A percentile compares a stretch with the other conserved stretches of the same genome.
Conservation (phyloP, 805 yeast genomes). For the Monosporozyma yasuniensis region DNA sequence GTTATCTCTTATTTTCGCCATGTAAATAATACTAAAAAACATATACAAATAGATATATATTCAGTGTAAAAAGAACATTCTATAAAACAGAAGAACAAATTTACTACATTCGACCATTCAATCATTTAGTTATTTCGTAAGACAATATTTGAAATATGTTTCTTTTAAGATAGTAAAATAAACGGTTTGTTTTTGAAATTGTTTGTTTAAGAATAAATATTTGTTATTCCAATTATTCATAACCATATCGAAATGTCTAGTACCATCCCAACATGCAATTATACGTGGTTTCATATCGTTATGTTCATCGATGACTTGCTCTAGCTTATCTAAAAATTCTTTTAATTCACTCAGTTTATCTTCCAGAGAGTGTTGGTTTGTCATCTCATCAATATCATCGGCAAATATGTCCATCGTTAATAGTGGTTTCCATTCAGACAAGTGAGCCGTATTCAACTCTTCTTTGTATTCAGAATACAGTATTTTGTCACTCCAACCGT, state of each 20-base stretch:
- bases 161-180: constrained; percentile 29
- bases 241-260: constrained; percentile 22
- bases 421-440: constrained; percentile 19
- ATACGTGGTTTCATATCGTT: constrained; percentile 33
- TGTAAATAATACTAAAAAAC: background rate
- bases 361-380: constrained; percentile 8
- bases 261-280: constrained; percentile 30
- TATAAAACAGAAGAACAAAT: no score
- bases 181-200: constrained; percentile 29
- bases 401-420: constrained; percentile 15
- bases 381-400: constrained; percentile 14
- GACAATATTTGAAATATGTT: constrained; percentile 11
- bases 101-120: no score
- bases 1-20: background rate
- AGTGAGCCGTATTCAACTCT: background rate
- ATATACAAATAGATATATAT: background rate
- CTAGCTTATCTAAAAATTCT: constrained; percentile 34
- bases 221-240: constrained; percentile 37
- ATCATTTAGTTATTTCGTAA: background rate
- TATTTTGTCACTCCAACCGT: constrained; percentile 54
- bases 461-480: constrained; percentile 4
- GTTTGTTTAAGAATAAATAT: constrained; percentile 31
- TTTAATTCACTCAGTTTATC: constrained; percentile 23
- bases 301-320: constrained; percentile 36
- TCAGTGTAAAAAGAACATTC: background rate